These are phyloP conservation scores for Sugiyamaella japonica DNA, from an alignment of 1,139 yeast genomes.

Conservation along the genomic window DNA sequence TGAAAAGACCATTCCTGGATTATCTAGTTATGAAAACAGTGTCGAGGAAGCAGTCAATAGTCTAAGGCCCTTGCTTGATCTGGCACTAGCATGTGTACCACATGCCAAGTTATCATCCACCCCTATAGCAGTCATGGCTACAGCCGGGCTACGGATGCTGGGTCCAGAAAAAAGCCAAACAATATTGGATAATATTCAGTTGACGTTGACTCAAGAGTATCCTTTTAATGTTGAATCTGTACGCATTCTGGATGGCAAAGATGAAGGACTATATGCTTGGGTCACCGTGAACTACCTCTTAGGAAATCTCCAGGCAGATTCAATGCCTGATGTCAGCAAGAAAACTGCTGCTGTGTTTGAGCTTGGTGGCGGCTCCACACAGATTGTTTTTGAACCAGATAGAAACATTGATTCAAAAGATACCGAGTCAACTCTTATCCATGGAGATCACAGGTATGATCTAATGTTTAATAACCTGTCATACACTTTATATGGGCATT, in stretches of 20 bases:
- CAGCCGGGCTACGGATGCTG: constrained; percentile 84
- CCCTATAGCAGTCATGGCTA: constrained; percentile 91
- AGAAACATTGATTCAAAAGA: constrained; percentile 42
- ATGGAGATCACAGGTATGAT: constrained; percentile 81
- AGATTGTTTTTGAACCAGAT: constrained; percentile 85
- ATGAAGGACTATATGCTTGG: constrained; percentile 97
- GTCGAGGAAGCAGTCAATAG: constrained; percentile 81
- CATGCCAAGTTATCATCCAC: constrained; percentile 66
- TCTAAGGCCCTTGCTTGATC: constrained; percentile 69
- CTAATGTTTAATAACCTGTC: constrained; percentile 72
- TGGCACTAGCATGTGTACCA: constrained; percentile 75
- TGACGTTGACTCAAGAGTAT: constrained; percentile 65
- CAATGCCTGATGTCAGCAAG: constrained; percentile 38
- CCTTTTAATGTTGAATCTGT: constrained; percentile 88
- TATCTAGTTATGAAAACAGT: constrained; percentile 79
- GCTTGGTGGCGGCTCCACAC: constrained; percentile 97
- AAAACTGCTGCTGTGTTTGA: constrained; percentile 88
- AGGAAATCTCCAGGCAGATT: constrained; percentile 73
- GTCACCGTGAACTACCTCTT: constrained; percentile 83
- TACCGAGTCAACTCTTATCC: constrained; percentile 57
- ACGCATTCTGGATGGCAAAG: constrained; percentile 88
- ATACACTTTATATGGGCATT: constrained; percentile 77
- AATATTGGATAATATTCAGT: constrained; percentile 68
- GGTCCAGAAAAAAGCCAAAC: constrained; percentile 68
- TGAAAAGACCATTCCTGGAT: constrained; percentile 83